Base-by-base conservation (phyloP, 1,284 basidiomycete species). In the Cutaneotrichosporon sp. region DNA sequence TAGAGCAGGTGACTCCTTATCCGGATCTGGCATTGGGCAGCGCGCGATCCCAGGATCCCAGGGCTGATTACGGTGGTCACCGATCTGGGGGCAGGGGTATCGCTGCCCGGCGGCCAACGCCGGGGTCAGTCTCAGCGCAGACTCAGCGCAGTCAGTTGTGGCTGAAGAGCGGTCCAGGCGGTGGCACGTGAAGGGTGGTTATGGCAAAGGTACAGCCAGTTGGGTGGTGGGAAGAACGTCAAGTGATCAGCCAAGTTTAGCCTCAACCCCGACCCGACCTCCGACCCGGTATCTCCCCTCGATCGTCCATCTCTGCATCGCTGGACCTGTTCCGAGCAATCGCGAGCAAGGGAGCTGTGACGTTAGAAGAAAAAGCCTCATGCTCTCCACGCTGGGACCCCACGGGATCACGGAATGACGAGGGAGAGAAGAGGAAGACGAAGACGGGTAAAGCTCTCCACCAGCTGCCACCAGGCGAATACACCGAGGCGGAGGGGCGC, bases 171-270 rank as follows among this genome's bases (percentile, higher is more conserved):
- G 38, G 38, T 18, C 38, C 11, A n/a, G 4, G 18, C 7, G 18
- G 3, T 42, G 18, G n/a, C 18, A 42, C 38, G 16, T n/a, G 38
- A 42, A n/a, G 18, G 2, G 16, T 4, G 18, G 18, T 42, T 18
- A 18, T 42, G 18, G 38, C 38, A 42, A n/a, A n/a, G 45, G 45
- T 25, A 47, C 45, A 25, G 20, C 45, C 38, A 9, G 38, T 42
- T 42, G 5, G 38, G 38, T 42, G 3, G 24, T 31, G 29, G 51
- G 51, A n/a, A 25, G 34, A 20, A 53, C n/a, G 13, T 24, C 34
- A 22, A 2, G 13, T 36, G 34, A 38, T 53, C 34, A 53, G 13
- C 51, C 51, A 18, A 38, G 33, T 36, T 53, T 36, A 53, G 51
- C 51, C 51, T 53, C 51, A 53, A 38, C 34, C 18, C 43, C 43